Evolutionary conservation across 345 rosid genomes (phyloP), one percentile per base, ranked within the genome.

Genomic region (Excoecaria cochinchinensis): DNA sequence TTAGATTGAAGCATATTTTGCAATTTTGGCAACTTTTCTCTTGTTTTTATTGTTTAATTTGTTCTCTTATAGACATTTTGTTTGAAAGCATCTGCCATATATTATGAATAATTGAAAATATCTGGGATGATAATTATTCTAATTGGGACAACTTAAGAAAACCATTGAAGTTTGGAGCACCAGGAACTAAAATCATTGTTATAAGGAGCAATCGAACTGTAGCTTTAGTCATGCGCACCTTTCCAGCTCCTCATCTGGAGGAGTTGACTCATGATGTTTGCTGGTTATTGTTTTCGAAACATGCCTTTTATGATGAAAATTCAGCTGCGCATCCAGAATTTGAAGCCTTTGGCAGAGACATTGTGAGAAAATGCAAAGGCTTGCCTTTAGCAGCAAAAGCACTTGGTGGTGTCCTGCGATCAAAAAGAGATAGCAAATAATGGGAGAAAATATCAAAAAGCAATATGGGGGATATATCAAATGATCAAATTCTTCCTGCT

Each of bases 371-470:
- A 19, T 68, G 71, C 13, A 15, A 13, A 1, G 58, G 71, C 8
- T 25, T 68, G 9, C 71, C 71, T 5, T 22, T 68, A n/a, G 71
- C 57, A 12, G 53, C 53, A 3, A 71, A 40, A 44, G 13, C 64
- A 3, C 64, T 56, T 0, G 74, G 74, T 1, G 65, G 67, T 55
- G 19, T 72, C 36, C 9, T 72, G n/a, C 39, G 75, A 4, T 59
- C 67, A 5, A 72, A 59, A 61, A 60, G 58, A 46, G 46, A 72
- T 9, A 44, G 13, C 3, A 8, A 24, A 16, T 68, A 72, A 14
- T 72, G 76, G 76, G 17, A 72, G 16, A 25, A 60, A 16, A 5
- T 72, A 17, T 24, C 48, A 21, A 72, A 31, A n/a, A 72, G 58
- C 10, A 6, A 44, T 16, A 3, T 72, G 17, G 47, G 59, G 65